These are phyloP conservation scores for Neocucurbitaria cava DNA, from an alignment of 2,329 filamentous ascomycete species.

Conservation along the genomic window DNA sequence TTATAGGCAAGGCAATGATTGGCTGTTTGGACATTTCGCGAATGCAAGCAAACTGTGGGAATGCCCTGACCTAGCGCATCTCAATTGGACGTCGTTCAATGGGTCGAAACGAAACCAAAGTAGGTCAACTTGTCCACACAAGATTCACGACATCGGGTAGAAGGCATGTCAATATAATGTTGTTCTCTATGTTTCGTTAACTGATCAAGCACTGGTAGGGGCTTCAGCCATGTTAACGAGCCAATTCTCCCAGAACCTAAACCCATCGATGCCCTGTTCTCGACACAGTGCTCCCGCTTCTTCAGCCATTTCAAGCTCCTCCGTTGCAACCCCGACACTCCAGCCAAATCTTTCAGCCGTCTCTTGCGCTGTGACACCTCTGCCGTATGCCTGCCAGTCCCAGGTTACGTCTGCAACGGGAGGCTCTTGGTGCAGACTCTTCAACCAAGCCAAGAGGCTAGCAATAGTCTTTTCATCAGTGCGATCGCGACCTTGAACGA, in stretches of 20 bases:
- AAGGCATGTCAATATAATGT: not conserved
- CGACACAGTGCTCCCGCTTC: constrained; percentile 86
- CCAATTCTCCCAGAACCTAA: constrained; percentile 90
- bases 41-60: too few species aligned
- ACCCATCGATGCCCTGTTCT: constrained; percentile 88
- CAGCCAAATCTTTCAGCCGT: constrained; percentile 89
- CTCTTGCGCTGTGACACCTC: constrained; percentile 88
- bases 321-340: constrained; percentile 94
- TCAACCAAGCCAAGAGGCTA: constrained; percentile 77
- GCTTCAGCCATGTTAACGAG: constrained; percentile 30
- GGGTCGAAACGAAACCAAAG: too few species aligned
- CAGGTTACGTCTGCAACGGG: constrained; percentile 71
- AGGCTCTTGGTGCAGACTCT: constrained; percentile 71
- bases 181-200: not conserved
- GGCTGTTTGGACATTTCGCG: not conserved
- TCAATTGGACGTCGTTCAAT: too few species aligned
- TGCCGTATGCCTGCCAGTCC: constrained; percentile 80
- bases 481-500: constrained; percentile 86
- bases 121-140: too few species aligned
- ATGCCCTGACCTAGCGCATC: too few species aligned
- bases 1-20: not conserved
- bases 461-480: constrained; percentile 90
- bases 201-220: not conserved
- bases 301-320: constrained; percentile 97
- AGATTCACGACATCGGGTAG: too few species aligned